phyloP scores from a whole-genome alignment of 2,329 filamentous ascomycete genomes.

The Epichloe uncinata region DNA sequence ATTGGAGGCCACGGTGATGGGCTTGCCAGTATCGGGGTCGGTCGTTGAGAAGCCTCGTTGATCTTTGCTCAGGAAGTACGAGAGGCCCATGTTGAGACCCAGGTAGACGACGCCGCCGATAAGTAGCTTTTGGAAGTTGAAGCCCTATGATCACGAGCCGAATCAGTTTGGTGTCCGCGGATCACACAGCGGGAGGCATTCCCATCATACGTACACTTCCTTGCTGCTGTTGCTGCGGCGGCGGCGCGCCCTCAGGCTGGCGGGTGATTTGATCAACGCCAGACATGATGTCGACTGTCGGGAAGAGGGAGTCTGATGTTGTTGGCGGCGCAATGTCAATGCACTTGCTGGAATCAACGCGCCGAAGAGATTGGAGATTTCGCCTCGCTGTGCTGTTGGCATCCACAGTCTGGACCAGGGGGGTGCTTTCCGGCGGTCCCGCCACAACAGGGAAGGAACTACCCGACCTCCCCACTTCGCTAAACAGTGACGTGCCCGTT shows the following conservation, averaged over 20 bases:
- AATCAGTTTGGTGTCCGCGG: not conserved
- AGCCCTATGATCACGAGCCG: conserved; percentile 12
- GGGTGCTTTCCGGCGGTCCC: no score
- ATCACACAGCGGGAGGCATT: not conserved
- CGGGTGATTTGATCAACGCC: not conserved
- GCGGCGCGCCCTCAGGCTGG: conserved; percentile 12
- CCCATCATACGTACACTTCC: conserved; percentile 12
- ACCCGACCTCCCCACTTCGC: not conserved
- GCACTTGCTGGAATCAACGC: not conserved
- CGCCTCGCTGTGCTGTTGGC: not conserved
- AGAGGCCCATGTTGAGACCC: conserved; percentile 44
- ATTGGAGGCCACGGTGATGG: conserved; percentile 39
- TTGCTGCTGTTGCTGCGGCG: conserved; percentile 4
- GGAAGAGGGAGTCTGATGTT: not conserved
- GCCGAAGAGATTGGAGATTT: not conserved
- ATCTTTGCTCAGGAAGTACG: conserved; percentile 36
- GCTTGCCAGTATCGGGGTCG: conserved; percentile 35
- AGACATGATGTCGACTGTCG: not conserved
- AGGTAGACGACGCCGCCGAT: conserved; percentile 44
- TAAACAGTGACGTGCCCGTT: not conserved
- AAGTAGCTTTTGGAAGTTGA: conserved; percentile 32
- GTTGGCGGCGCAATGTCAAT: not conserved
- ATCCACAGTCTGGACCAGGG: not conserved
- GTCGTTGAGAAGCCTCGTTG: conserved; percentile 33
- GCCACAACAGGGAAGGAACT: not conserved